Base-by-base conservation (phyloP, 257 asterid genomes). In the Plectranthus barbatus region DNA sequence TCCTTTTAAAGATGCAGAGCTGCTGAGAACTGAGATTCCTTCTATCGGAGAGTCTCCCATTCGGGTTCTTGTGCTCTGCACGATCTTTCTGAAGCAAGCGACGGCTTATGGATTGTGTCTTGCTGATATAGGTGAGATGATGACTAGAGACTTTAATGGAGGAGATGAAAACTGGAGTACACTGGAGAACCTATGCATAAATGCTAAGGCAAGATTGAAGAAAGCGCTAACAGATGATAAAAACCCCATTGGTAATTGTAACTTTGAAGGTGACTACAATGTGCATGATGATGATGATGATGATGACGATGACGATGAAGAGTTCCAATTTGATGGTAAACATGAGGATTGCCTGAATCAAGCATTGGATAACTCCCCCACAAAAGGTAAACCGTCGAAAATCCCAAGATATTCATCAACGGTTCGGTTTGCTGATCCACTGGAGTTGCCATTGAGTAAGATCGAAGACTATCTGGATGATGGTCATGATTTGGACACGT, bases 51-150 rank as follows among this genome's bases (percentile, higher is more conserved):
- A 86, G 70, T 79, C 97, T 15, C 84, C 96, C 24, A 33, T 88
- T 60, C 78, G 97, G 59, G 86, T 88, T 73, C 90, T 92, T 84
- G n/a, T n/a, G n/a, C n/a, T n/a, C n/a, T n/a, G n/a, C n/a, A n/a
- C n/a, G n/a, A n/a, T n/a, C n/a, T n/a, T 92, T 67, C 66, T 92
- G 74, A 86, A 92, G 81, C 76, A 73, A 57, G 95, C 96, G 17
- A 72, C 82, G 0, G 72, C 73, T 9, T 76, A 62, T 10, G 97
- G 95, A 62, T 57, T 92, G 67, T 83, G 95, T 56, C n/a, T n/a
- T n/a, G n/a, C n/a, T n/a, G n/a, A n/a, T n/a, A n/a, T n/a, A n/a
- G n/a, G n/a, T n/a, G n/a, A 83, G 29, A 88, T 88, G 87, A 89
- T 92, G 97, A 92, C 93, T 13, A 71, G 98, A 17, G 85, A 83